Evolutionary conservation across 2,329 filamentous ascomycete genomes (phyloP).

Genomic region (Aspergillus hortae): DNA sequence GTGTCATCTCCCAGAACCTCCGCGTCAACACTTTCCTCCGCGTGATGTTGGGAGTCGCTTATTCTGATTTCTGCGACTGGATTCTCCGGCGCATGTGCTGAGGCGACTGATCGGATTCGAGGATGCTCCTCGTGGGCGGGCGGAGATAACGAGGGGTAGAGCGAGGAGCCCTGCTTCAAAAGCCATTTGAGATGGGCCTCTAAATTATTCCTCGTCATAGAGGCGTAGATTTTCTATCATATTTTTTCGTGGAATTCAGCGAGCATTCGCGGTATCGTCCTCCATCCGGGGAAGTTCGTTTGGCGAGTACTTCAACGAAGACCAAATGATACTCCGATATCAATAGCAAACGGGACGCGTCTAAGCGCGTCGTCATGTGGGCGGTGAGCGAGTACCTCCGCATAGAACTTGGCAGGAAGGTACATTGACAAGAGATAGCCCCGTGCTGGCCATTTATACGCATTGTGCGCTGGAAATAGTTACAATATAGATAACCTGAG

Average conservation of each 20-base stretch:
- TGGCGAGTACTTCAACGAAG: background rate
- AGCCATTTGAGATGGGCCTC: constrained; percentile 46
- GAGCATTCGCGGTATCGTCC: constrained; percentile 7
- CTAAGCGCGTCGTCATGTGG: constrained; percentile 23
- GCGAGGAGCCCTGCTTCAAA: constrained; percentile 36
- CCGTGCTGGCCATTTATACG: too few relatives aligned
- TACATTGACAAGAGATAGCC: too few relatives aligned
- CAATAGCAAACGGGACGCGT: constrained; percentile 15
- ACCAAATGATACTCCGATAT: constrained; percentile 2
- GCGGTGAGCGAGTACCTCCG: constrained; percentile 2
- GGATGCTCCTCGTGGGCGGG: constrained; percentile 23
- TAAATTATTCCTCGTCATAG: constrained; percentile 50
- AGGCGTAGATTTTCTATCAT: constrained; percentile 29
- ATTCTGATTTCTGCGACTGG: constrained; percentile 7
- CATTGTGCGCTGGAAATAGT: too few relatives aligned
- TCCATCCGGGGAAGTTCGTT: background rate
- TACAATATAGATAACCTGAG: too few relatives aligned
- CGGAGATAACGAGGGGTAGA: constrained; percentile 29
- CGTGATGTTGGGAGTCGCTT: constrained; percentile 9
- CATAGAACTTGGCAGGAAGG: too few relatives aligned
- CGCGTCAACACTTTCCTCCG: constrained; percentile 8
- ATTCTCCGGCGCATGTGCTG: constrained; percentile 4
- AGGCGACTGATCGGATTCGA: constrained; percentile 4
- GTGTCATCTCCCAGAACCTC: constrained; percentile 22
- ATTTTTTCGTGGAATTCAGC: constrained; percentile 9